A percentile compares a stretch with the other conserved stretches of the same genome.
These are phyloP conservation scores for Fusarium falciforme DNA, from an alignment of 2,329 filamentous ascomycete genomes.

Conservation along the genomic window DNA sequence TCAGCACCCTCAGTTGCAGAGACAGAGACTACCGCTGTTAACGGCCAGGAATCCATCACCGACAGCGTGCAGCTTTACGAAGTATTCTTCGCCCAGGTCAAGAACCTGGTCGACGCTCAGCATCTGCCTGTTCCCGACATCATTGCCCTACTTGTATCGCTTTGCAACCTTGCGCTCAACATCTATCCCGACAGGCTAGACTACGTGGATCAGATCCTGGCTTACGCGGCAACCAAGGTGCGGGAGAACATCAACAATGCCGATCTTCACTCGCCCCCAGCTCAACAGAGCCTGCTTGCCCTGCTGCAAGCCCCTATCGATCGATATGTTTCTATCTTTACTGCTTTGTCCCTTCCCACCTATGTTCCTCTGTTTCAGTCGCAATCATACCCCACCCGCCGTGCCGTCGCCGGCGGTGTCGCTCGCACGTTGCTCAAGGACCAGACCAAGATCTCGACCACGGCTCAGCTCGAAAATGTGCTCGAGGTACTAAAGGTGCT, in stretches of 20 bases:
- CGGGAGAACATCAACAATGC: conserved; percentile 91
- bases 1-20: conserved; percentile 57
- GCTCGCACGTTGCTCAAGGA: conserved; percentile 85
- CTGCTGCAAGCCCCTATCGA: conserved; percentile 92
- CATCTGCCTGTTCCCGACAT: conserved; percentile 94
- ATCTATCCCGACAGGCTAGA: conserved; percentile 94
- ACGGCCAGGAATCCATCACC: conserved; percentile 57
- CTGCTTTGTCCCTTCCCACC: conserved; percentile 90
- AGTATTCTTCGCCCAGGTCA: conserved; percentile 96
- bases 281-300: conserved; percentile 89
- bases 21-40: conserved; percentile 60
- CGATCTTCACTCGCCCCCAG: conserved; percentile 89
- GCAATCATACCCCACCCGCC: conserved; percentile 91
- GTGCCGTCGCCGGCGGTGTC: conserved; percentile 91
- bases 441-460: conserved; percentile 80
- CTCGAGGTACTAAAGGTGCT: conserved; percentile 89
- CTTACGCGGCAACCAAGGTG: conserved; percentile 88
- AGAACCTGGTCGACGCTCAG: conserved; percentile 91
- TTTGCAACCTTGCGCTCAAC: conserved; percentile 92
- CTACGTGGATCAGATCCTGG: conserved; percentile 93
- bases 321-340: conserved; percentile 93
- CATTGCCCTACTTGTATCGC: conserved; percentile 91
- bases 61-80: conserved; percentile 91
- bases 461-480: conserved; percentile 86
- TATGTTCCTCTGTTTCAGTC: conserved; percentile 91